Conservation (phyloP, 805 yeast species). For the Candida corydali region DNA sequence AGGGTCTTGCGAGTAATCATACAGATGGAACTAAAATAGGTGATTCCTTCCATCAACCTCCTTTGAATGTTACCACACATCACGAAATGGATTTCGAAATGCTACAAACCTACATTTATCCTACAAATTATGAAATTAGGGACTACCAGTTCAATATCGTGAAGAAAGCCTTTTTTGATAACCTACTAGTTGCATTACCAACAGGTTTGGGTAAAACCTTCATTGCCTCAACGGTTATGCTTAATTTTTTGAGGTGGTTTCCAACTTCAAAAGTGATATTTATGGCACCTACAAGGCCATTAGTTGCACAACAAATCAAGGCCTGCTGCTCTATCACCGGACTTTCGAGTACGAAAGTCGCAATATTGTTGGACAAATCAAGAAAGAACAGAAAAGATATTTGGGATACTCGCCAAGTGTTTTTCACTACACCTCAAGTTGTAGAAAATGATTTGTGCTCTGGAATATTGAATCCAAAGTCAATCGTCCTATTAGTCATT, state of each 20-base stretch:
- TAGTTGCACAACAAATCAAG: slow-evolving; percentile 93
- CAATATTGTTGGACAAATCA: slow-evolving; percentile 66
- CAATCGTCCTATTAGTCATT: slow-evolving; percentile 69
- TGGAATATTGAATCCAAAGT: slow-evolving; percentile 74
- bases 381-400: slow-evolving; percentile 60
- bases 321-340: slow-evolving; percentile 90
- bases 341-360: slow-evolving; percentile 69
- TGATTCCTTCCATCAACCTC: too few relatives aligned
- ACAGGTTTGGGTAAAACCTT: slow-evolving; percentile 98
- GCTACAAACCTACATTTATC: slow-evolving; percentile 59
- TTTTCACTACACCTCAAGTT: slow-evolving; percentile 95
- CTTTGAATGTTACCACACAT: slow-evolving; percentile 17
- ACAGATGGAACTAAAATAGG: too few relatives aligned
- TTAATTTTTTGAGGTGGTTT: slow-evolving; percentile 87
- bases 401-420: slow-evolving; percentile 77
- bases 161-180: slow-evolving; percentile 62
- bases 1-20: too few relatives aligned
- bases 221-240: slow-evolving; percentile 90
- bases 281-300: slow-evolving; percentile 95
- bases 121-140: slow-evolving; percentile 77
- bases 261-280: slow-evolving; percentile 74
- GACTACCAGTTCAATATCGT: slow-evolving; percentile 88
- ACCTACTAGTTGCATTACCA: slow-evolving; percentile 85
- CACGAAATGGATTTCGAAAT: slow-evolving; percentile 20
- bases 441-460: slow-evolving; percentile 82